Evolutionary conservation across 257 asterid species (phyloP), one percentile per base, ranked within the genome.

Genomic region (Nicotiana otophora): DNA sequence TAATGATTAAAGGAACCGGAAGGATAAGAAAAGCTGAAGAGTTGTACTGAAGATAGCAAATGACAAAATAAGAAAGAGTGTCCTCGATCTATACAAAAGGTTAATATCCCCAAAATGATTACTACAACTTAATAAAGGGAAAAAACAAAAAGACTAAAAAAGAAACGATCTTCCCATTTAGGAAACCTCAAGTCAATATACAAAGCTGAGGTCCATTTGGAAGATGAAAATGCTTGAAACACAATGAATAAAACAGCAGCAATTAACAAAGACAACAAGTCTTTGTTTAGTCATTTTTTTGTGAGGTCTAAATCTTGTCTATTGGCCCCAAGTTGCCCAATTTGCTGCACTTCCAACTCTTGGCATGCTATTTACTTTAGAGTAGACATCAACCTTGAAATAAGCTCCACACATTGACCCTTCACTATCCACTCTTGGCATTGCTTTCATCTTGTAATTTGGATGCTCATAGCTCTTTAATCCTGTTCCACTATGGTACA

Each of bases 361-460:
- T 9, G 98, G 98, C 94, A 96, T 94, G 90, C 95, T 91, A 48
- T 89, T 86, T 57, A 88, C 88, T 90, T 88, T 75, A 3, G 97
- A 88, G 39, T 88, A 89, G 0, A 87, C 85, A 85, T 96, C 99
- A 19, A 96, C 98, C 66, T 94, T 93, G 87, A 96, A 96, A 85
- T 87, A 86, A 8, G 99, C 90, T 4, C 99, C 99, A 62, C 98
- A 92, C 93, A 96, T 94, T 10, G 90, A 91, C 31, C 99, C 99
- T 82, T 96, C 97, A 81, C 99, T 96, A 54, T 96, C 98, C 31
- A 94, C 85, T 84, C 99, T 92, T 0, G 99, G 97, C 97, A 96
- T 90, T 4, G 99, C 98, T 81, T 92, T 96, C 98, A 96, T 88
- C 92, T 90, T 91, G 83, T 93, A 86, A 89, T 70, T 89, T 48